Conservation (phyloP, 2,329 filamentous ascomycete genomes). For the Diaporthe citri region DNA sequence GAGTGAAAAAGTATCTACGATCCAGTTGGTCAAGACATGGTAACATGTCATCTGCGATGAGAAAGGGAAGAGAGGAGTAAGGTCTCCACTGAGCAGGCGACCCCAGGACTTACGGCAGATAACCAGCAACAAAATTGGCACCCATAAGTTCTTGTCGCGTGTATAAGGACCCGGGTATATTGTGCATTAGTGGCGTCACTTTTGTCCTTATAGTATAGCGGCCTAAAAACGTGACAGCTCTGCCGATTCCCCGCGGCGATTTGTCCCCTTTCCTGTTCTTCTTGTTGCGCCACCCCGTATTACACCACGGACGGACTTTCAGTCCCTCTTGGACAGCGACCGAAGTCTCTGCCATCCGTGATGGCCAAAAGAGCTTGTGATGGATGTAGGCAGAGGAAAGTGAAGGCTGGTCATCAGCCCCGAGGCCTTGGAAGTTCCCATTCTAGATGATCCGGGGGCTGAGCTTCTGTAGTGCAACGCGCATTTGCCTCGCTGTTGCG, state of each 20-base stretch:
- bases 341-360: background rate
- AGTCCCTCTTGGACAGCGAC: too few relatives aligned
- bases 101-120: background rate
- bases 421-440: background rate
- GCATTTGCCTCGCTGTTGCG: background rate
- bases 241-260: conserved; percentile 22
- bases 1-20: background rate
- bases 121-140: background rate
- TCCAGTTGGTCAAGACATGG: background rate
- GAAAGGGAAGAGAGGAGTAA: background rate
- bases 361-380: conserved; percentile 9
- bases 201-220: too few relatives aligned
- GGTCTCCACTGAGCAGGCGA: too few relatives aligned
- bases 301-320: background rate
- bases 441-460: background rate
- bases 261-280: background rate
- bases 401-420: background rate
- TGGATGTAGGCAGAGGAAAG: conserved; percentile 12
- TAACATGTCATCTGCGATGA: background rate
- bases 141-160: too few relatives aligned
- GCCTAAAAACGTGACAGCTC: too few relatives aligned
- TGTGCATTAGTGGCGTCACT: too few relatives aligned
- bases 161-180: too few relatives aligned
- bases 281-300: too few relatives aligned
- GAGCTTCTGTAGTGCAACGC: conserved; percentile 8